Base-by-base conservation (phyloP, 192 early-diverging fungal species). In the Gaertneriomyces semiglobifer region DNA sequence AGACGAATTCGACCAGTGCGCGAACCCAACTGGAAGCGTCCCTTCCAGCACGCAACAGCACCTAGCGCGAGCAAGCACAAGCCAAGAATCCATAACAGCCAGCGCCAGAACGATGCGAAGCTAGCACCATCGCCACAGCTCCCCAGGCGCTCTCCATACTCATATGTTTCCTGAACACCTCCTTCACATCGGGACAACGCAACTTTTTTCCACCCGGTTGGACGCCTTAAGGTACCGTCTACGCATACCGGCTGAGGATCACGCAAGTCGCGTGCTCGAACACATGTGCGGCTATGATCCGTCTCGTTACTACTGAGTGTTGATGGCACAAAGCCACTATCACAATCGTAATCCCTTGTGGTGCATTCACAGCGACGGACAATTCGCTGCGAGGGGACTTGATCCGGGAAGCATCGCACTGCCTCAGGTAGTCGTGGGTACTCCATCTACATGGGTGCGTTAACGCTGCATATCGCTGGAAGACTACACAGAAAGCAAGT, bases 331-430 rank as follows among this genome's bases (percentile, higher is more conserved):
- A 33, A 64, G 20, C 71, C 71, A 48, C 55, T 52, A 9, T 73
- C 82, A 63, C 83, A 85, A 41, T 83, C 77, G 63, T 74, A 85
- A 44, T 85, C 83, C 25, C 59, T 63, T 2, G 14, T 39, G 0
- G 81, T 85, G 72, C 83, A 85, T 16, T 40, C 42, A 46, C 83
- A 85, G 4, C 58, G 19, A 6, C n/a, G 16, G 20, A 33, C 44
- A 43, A 46, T 60, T 7, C 44, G 67, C 46, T 33, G 50, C 53
- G 55, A 59, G 42, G 70, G 69, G 20, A 53, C 57, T 10, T 69
- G 65, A 47, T 70, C 73, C 4, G 81, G 65, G 11, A 57, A 63
- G 60, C 83, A 85, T 25, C 72, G 58, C 19, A 44, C 43, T 10
- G 71, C 62, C 5, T 61, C 39, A 55, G 79, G 80, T 5, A 79